Conservation (phyloP, 306 rosid species). For the Herpetospermum pedunculosum region DNA sequence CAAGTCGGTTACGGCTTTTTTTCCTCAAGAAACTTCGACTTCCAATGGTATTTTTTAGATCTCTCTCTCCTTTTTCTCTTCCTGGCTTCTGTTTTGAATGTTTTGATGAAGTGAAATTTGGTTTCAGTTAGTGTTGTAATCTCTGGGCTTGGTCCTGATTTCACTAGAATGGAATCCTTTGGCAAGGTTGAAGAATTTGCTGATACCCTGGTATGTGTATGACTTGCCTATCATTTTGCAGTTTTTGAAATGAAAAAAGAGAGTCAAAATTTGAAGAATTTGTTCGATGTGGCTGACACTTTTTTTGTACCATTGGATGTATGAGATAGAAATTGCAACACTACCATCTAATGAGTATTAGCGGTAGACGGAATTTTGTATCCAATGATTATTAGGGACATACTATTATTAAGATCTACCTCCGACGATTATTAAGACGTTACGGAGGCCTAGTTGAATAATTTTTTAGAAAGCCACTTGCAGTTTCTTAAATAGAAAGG, state of each 20-base stretch:
- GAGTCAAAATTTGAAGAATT: too few relatives aligned
- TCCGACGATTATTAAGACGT: too few relatives aligned
- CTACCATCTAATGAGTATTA: too few relatives aligned
- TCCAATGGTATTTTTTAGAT: conserved; percentile 43
- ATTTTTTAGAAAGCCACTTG: too few relatives aligned
- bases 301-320: too few relatives aligned
- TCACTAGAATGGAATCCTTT: conserved; percentile 83
- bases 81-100: neutral
- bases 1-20: conserved; percentile 81
- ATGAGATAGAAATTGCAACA: too few relatives aligned
- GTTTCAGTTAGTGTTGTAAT: conserved; percentile 60
- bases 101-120: neutral
- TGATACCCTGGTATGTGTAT: conserved; percentile 75
- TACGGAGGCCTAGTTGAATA: too few relatives aligned
- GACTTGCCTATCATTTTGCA: neutral
- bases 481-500: neutral
- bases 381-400: too few relatives aligned
- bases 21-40: conserved; percentile 39
- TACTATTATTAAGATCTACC: too few relatives aligned
- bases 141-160: conserved; percentile 86
- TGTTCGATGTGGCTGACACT: too few relatives aligned
- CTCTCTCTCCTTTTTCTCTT: neutral
- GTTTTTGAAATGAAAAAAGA: neutral
- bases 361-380: too few relatives aligned
- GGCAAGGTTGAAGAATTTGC: conserved; percentile 96